Conservation (phyloP, 2,329 filamentous ascomycete species). For the Septoria linicola region DNA sequence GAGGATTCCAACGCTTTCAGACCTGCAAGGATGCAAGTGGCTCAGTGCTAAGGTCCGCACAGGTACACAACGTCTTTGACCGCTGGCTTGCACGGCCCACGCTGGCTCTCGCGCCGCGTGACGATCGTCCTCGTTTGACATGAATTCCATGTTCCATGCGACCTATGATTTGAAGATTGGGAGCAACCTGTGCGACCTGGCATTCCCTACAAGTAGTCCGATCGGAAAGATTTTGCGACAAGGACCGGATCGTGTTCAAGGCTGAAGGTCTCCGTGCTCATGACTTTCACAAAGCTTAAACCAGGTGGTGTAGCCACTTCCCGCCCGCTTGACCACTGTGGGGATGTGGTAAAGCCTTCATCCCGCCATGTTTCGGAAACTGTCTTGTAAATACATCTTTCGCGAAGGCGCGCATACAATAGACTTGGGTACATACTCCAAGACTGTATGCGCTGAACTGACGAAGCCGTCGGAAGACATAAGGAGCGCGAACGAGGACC, state of each 20-base stretch:
- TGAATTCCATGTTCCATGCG: background rate
- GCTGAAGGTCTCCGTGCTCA: slow-evolving; percentile 17
- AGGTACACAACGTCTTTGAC: slow-evolving; percentile 25
- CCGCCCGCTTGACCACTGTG: slow-evolving; percentile 23
- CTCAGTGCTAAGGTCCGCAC: slow-evolving; percentile 22
- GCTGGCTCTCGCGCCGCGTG: slow-evolving; percentile 6
- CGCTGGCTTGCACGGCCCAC: slow-evolving; percentile 19
- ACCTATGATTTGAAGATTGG: background rate
- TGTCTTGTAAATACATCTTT: slow-evolving; percentile 18
- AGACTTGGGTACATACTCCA: background rate
- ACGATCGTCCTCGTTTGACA: background rate
- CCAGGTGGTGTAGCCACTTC: slow-evolving; percentile 20
- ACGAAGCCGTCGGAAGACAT: no score
- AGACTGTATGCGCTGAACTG: no score
- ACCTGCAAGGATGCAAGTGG: slow-evolving; percentile 17
- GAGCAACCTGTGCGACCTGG: background rate
- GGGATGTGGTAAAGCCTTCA: slow-evolving; percentile 28
- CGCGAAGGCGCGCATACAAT: background rate
- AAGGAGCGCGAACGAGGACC: no score
- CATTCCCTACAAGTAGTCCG: background rate
- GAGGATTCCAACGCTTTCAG: slow-evolving; percentile 19
- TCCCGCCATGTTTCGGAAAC: slow-evolving; percentile 31
- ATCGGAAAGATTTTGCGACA: slow-evolving; percentile 6
- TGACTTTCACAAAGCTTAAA: slow-evolving; percentile 25
- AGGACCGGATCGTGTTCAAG: slow-evolving; percentile 9